Conservation (phyloP, 345 rosid genomes). For the Eucalyptus polybractea region DNA sequence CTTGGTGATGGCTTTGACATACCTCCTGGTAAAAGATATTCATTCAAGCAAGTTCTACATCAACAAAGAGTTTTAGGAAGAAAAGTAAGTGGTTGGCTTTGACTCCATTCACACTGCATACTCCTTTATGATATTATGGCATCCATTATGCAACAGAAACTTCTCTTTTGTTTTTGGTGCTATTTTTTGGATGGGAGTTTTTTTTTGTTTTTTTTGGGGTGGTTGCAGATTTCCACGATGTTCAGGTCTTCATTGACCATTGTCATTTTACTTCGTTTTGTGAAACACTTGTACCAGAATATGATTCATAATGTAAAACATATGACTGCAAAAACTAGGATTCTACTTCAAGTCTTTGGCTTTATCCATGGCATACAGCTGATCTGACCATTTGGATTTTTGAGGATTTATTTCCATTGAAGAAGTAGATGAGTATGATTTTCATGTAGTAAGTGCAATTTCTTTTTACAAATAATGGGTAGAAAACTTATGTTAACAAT, state of each 20-base stretch:
- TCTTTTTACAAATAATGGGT: background rate
- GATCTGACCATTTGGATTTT: background rate
- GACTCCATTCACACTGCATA: background rate
- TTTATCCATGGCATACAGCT: background rate
- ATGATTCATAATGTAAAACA: background rate
- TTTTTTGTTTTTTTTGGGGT: background rate
- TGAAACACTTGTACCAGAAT: background rate
- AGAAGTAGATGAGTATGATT: background rate
- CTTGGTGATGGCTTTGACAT: slow-evolving; percentile 75
- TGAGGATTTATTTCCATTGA: background rate
- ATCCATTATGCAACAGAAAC: background rate
- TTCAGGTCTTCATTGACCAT: background rate
- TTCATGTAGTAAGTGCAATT: background rate
- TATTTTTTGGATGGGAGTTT: background rate
- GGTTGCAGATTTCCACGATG: background rate
- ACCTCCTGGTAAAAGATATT: slow-evolving; percentile 94
- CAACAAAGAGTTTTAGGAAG: slow-evolving; percentile 67
- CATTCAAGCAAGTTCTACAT: slow-evolving; percentile 86
- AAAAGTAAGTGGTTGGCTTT: slow-evolving; percentile 33
- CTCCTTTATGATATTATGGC: background rate
- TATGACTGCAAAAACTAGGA: background rate
- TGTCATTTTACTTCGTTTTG: background rate
- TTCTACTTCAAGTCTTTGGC: background rate
- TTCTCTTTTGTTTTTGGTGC: background rate
- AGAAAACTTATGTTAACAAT: background rate